Base-by-base conservation (phyloP, 768 basidiomycete species). In the Pisolithus sp. region DNA sequence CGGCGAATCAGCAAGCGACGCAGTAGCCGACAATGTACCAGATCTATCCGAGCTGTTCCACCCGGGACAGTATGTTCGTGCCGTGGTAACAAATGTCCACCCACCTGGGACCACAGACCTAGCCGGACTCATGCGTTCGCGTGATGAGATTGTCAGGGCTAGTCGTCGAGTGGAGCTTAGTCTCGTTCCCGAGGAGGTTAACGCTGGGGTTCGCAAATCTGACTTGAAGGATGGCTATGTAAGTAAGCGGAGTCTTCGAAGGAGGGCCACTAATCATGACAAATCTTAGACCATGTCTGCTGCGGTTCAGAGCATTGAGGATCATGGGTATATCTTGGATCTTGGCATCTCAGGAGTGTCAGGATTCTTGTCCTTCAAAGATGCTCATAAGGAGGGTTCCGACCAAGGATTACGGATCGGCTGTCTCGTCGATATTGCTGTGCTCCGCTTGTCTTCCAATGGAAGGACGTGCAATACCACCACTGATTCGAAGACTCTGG, bases 301-400 rank as follows among this genome's bases (percentile, higher is more conserved):
- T 12, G 80, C 85, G 31, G 76, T 95, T 46, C 84, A 83, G 68
- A 90, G 86, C 60, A 72, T 89, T 17, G 96, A 99, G 71, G 96
- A 98, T 62, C 91, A 96, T 65, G 94, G 96, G 1, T 97, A 95
- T 70, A 80, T 86, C 51, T 75, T 99, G 7, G 90, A 93, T 57
- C 72, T 96, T 37, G 95, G 93, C 2, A 62, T 96, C 17, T 66
- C 81, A 9, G 83, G 78, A n/a, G 67, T 89, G 31, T 81, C 89
- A 53, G 90, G 90, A 39, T 99, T 97, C 69, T 65, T 98, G 44
- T 77, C 85, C 2, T 89, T 89, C 73, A 83, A 84, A 61, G 86
- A 91, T 42, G 75, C 78, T 1, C 70, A 76, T 56, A 75, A 76
- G 51, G 66, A 62, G 15, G 53, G 55, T 5, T 59, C 66, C n/a